Evolutionary conservation across 2,329 filamentous ascomycete species (phyloP).

Genomic region (Pseudocercospora eumusae): DNA sequence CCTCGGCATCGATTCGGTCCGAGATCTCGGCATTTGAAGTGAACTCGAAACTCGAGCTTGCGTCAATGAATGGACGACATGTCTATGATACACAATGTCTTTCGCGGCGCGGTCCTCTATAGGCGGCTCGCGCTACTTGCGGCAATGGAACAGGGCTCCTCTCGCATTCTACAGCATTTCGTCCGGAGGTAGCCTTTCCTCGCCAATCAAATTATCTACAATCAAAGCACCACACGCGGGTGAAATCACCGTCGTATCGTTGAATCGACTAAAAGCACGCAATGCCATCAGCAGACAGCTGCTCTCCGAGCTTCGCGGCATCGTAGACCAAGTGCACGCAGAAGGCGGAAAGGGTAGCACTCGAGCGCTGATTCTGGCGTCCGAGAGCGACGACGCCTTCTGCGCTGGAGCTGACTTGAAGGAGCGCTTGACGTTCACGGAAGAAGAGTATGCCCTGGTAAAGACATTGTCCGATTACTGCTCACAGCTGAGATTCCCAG

Average conservation of each 20-base stretch:
- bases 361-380: constrained; percentile 78
- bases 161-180: constrained; percentile 20
- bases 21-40: too few species aligned
- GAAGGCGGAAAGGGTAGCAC: constrained; percentile 63
- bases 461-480: background rate
- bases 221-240: constrained; percentile 77
- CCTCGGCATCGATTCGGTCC: too few species aligned
- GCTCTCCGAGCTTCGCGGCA: constrained; percentile 67
- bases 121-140: background rate
- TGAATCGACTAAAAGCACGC: constrained; percentile 80
- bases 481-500: constrained; percentile 48
- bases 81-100: background rate
- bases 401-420: constrained; percentile 95
- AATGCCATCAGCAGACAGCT: constrained; percentile 87
- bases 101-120: background rate
- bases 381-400: constrained; percentile 82
- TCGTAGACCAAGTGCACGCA: constrained; percentile 69
- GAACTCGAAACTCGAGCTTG: too few species aligned
- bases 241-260: constrained; percentile 81
- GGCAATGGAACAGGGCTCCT: constrained; percentile 18
- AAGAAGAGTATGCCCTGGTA: constrained; percentile 65
- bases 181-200: constrained; percentile 29
- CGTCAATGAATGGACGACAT: background rate
- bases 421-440: constrained; percentile 74
- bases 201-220: constrained; percentile 66